These are phyloP conservation scores for Globisporangium canariense DNA, from an alignment of 352 stramenopile species.

Conservation along the genomic window DNA sequence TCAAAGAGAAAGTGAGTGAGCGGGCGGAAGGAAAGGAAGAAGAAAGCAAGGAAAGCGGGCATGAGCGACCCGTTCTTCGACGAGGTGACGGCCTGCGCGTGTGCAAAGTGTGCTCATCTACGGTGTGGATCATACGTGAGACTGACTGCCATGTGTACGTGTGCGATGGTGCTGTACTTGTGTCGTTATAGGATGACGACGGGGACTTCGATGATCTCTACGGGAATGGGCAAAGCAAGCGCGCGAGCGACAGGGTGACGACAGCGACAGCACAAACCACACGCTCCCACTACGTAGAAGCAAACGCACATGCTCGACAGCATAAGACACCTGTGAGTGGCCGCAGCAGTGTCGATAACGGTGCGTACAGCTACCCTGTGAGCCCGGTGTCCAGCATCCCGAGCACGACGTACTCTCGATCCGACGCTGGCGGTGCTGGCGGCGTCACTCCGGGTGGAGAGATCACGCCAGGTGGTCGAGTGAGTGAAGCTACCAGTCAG, in stretches of 20 bases:
- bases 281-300: not conserved
- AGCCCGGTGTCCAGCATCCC: constrained; percentile 16
- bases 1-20: constrained; percentile 11
- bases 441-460: not conserved
- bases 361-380: constrained; percentile 13
- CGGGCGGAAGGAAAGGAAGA: not conserved
- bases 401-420: constrained; percentile 17
- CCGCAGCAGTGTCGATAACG: constrained; percentile 1
- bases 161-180: not conserved
- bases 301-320: not conserved
- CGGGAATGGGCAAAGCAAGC: constrained; percentile 44
- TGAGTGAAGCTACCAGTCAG: not conserved
- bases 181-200: constrained; percentile 44
- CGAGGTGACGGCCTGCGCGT: constrained; percentile 20
- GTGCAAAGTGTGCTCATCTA: not conserved
- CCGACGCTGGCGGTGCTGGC: constrained; percentile 5
- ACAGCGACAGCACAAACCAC: not conserved
- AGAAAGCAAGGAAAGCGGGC: not conserved
- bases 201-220: constrained; percentile 81
- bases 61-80: constrained; percentile 52
- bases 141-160: not conserved
- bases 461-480: not conserved
- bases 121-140: not conserved
- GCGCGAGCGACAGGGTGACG: constrained; percentile 5
- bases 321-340: not conserved